Evolutionary conservation across 805 yeast species (phyloP), one percentile per base, ranked within the genome.

Genomic region (Yarrowia alimentaria): DNA sequence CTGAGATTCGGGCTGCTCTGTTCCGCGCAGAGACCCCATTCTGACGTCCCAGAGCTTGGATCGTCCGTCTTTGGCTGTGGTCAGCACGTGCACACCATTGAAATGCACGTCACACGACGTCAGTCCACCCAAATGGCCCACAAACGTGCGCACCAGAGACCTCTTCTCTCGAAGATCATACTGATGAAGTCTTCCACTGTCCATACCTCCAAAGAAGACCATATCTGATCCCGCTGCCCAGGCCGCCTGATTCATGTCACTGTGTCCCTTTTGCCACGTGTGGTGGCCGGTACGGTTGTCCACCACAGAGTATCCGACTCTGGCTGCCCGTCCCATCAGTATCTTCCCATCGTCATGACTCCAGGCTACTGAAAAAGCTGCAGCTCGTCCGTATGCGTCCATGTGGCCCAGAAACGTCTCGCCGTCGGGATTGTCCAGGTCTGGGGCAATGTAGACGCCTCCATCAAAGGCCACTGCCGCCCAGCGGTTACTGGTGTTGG

Each of bases 1-100:
- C n/a, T n/a, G n/a, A n/a, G n/a, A n/a, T n/a, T n/a, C n/a, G n/a
- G n/a, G n/a, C n/a, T n/a, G n/a, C 50, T 8, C 18, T 30, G 9
- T 16, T 43, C 7, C 50, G 16, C 6, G 28, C 3, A 28, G 6
- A 13, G 47, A 40, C 13, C 25, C 25, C n/a, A 26, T 26, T 16
- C 50, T 11, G 1, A 43, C 37, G 16, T 43, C 50, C 50, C 50
- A 43, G 12, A 43, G 37, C 11, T 43, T 43, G n/a, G 37, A 30
- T 8, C 50, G n/a, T 5, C 30, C 28, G 10, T 43, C 50, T 16
- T 43, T 43, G 16, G 30, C 50, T 3, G 50, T 43, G 10, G 50
- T 43, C 20, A 43, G 11, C 8, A 43, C 28, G 16, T 30, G 35
- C 2, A 30, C 29, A 1, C 37, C 50, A 5, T 43, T 22, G 6